These are phyloP conservation scores for Senna siamea DNA, from an alignment of 306 rosid species.

Conservation along the genomic window DNA sequence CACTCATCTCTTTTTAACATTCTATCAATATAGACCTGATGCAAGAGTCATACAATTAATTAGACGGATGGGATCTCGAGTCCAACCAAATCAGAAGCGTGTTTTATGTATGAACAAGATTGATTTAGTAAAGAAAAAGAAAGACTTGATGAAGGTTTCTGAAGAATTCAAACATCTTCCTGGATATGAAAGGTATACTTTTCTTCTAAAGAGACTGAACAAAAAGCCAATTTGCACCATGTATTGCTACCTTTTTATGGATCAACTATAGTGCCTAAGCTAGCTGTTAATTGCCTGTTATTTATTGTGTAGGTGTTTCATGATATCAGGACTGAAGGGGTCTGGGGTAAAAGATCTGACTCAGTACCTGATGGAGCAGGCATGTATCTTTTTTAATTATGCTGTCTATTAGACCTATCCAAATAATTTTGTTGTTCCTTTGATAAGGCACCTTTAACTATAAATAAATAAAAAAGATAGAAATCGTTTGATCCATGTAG, in stretches of 20 bases:
- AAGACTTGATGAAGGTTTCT: slow-evolving; percentile 74
- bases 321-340: slow-evolving; percentile 96
- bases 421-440: slow-evolving; percentile 18
- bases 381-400: slow-evolving; percentile 52
- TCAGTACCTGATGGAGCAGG: slow-evolving; percentile 84
- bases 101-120: slow-evolving; percentile 91
- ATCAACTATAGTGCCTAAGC: slow-evolving; percentile 26
- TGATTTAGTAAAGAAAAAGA: slow-evolving; percentile 93
- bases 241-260: slow-evolving; percentile 21
- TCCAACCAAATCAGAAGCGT: slow-evolving; percentile 75
- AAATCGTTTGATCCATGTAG: too few relatives aligned
- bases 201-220: slow-evolving; percentile 27
- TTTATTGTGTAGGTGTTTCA: slow-evolving; percentile 70
- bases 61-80: slow-evolving; percentile 70
- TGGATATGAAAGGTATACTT: slow-evolving; percentile 81
- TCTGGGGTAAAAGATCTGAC: slow-evolving; percentile 78
- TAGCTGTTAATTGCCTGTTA: slow-evolving; percentile 39
- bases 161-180: slow-evolving; percentile 89
- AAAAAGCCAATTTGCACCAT: slow-evolving; percentile 2
- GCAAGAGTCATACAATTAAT: slow-evolving; percentile 74
- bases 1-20: slow-evolving; percentile 24
- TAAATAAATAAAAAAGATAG: too few relatives aligned
- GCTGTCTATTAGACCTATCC: slow-evolving; percentile 22
- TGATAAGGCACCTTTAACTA: too few relatives aligned
- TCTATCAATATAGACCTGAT: slow-evolving; percentile 70